Conservation (phyloP, 495 filamentous ascomycete genomes). For the Trichoderma orchidacearum region DNA sequence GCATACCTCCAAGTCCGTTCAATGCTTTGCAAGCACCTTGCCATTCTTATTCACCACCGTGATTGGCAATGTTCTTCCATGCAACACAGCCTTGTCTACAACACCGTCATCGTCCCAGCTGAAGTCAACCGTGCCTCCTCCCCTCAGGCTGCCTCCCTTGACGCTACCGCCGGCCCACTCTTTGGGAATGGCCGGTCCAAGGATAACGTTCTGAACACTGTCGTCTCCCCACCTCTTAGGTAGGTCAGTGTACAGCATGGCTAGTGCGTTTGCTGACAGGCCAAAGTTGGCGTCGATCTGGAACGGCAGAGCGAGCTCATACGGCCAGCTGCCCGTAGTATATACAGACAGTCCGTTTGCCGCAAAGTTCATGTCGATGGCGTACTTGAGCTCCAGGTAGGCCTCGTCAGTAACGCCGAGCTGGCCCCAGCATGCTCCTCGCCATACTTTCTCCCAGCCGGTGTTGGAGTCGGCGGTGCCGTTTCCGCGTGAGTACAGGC, state of each 20-base stretch:
- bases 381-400: slow-evolving; percentile 3
- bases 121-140: slow-evolving; percentile 25
- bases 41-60: neutral
- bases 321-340: neutral
- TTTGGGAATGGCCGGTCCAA: neutral
- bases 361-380: slow-evolving; percentile 36
- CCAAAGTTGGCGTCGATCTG: slow-evolving; percentile 47
- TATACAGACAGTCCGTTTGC: slow-evolving; percentile 35
- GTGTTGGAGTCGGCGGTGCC: slow-evolving; percentile 31
- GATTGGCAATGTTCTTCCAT: neutral
- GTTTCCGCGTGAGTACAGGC: slow-evolving; percentile 11
- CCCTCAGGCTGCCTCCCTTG: slow-evolving; percentile 21
- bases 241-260: slow-evolving; percentile 30
- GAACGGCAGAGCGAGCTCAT: slow-evolving; percentile 17
- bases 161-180: slow-evolving; percentile 10
- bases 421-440: slow-evolving; percentile 35
- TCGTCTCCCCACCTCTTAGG: slow-evolving; percentile 1
- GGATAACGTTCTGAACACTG: neutral
- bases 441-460: slow-evolving; percentile 44
- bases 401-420: slow-evolving; percentile 33
- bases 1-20: too few species aligned
- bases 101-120: slow-evolving; percentile 19
- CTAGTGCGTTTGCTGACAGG: slow-evolving; percentile 26
- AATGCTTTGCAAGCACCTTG: neutral
- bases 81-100: slow-evolving; percentile 4